Conservation (phyloP, 345 rosid species). For the Eutrema heterophyllum region DNA sequence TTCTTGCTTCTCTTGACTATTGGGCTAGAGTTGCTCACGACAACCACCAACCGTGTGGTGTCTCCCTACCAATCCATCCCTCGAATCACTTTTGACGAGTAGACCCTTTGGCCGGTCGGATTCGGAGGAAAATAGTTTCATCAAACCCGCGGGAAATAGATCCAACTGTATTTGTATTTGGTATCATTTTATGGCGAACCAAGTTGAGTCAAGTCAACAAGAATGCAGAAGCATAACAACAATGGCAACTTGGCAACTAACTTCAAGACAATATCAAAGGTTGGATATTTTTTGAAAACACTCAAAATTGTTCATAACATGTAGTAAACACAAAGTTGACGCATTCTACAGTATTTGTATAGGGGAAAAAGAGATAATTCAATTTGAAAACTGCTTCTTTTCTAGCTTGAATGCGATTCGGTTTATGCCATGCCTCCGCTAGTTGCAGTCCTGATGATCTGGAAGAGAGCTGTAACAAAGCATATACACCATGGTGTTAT, state of each 20-base stretch:
- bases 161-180: background rate
- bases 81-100: too few relatives aligned
- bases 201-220: background rate
- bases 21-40: background rate
- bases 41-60: background rate
- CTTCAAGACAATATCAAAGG: background rate
- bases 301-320: background rate
- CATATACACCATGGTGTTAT: too few relatives aligned
- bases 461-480: constrained; percentile 74
- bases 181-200: background rate
- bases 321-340: background rate
- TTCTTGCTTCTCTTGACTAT: background rate
- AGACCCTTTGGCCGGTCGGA: too few relatives aligned
- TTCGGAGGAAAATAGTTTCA: background rate
- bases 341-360: constrained; percentile 8
- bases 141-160: background rate
- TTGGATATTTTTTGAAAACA: background rate
- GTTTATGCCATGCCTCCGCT: constrained; percentile 62
- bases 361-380: background rate
- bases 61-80: too few relatives aligned
- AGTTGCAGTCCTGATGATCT: constrained; percentile 93
- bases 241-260: too few relatives aligned
- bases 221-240: background rate
- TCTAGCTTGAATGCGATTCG: background rate
- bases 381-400: background rate